Base-by-base conservation (phyloP, 768 basidiomycete genomes). In the Lentinula boryana region DNA sequence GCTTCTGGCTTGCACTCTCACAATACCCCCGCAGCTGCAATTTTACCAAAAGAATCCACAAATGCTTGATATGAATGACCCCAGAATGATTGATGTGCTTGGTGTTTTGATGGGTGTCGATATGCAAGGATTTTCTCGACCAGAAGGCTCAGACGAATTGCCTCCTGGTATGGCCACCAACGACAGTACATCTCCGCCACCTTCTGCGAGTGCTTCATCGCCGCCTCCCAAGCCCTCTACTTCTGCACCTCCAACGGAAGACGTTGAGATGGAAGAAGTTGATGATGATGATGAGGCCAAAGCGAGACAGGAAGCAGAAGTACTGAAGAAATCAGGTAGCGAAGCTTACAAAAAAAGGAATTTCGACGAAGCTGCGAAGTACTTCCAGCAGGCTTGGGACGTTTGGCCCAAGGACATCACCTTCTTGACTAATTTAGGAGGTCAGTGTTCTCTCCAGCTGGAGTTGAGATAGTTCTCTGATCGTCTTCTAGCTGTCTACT, bases 91-190 rank as follows among this genome's bases (percentile, higher is more conserved):
- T 72, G 89, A 92, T 69, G 94, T 94, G 15, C 78, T 98, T 48
- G 95, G 95, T 62, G 95, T 86, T 10, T 81, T 93, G 60, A 93
- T 98, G 89, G 93, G 93, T 36, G 81, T 98, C 66, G 93, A 98
- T 74, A 83, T 98, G 74, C 87, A 91, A 73, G 93, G 89, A 60
- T 89, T 91, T 71, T 80, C 84, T 56, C 81, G 94, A 60, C 86
- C 89, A 16, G 92, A 93, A 76, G 94, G 90, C 38, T 92, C 92
- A 9, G 81, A 88, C 59, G 91, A 92, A 58, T 74, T 88, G 51
- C 90, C 91, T 7, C 81, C 88, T 8, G 87, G 85, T 48, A 64
- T 85, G 61, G 66, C 69, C 46, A 12, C 66, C 54, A 38, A 70
- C 63, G 44, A 61, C 64, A 2, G 69, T 75, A 1, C 66, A 66